phyloP scores from a whole-genome alignment of 257 asterid species.

The Solanum arcanum region DNA sequence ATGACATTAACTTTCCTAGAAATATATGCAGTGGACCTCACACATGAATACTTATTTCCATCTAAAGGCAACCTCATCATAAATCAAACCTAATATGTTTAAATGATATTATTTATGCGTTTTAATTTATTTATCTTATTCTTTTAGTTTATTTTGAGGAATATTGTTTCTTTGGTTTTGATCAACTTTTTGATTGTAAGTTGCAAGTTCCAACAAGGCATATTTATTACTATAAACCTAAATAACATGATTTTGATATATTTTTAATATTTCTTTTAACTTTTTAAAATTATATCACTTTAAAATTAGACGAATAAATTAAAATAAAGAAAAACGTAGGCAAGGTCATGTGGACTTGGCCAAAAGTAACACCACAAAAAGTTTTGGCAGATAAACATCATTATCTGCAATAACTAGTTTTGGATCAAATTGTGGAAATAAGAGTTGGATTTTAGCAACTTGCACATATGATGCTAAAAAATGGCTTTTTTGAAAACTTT shows the following conservation, averaged over 20 bases:
- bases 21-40: neutral
- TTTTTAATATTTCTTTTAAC: neutral
- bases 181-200: neutral
- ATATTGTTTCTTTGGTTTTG: neutral
- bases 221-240: neutral
- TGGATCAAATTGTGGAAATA: neutral
- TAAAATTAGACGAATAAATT: neutral
- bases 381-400: neutral
- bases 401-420: neutral
- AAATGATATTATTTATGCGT: no score
- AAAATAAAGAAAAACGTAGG: neutral
- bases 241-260: neutral
- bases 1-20: neutral
- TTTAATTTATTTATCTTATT: neutral
- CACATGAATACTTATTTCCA: neutral
- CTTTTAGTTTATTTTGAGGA: neutral
- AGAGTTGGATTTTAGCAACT: neutral
- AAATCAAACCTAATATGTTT: neutral
- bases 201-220: neutral
- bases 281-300: neutral
- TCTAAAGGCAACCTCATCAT: neutral
- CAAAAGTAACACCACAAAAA: neutral
- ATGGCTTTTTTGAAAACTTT: neutral
- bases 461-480: neutral
- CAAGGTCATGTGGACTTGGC: neutral